These are phyloP conservation scores for Fagopyrum esculentum DNA, from an alignment of 148 eudicot species.

Conservation along the genomic window DNA sequence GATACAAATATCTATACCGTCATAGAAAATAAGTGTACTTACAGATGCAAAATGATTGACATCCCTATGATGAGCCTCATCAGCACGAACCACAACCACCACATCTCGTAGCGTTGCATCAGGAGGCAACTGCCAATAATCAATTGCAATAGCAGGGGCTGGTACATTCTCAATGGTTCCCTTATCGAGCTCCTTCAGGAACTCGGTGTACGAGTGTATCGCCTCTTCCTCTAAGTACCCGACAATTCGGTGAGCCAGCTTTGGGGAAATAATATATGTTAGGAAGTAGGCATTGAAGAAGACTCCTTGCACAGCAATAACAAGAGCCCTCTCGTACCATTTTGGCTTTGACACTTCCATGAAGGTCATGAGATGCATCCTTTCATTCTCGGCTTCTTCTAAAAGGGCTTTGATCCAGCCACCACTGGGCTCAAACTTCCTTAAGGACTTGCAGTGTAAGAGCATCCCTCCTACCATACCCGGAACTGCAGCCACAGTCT, in stretches of 20 bases:
- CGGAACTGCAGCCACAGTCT: conserved; percentile 88
- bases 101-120: conserved; percentile 69
- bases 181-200: conserved; percentile 63
- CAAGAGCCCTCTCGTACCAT: conserved; percentile 82
- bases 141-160: conserved; percentile 85
- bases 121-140: conserved; percentile 67
- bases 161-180: conserved; percentile 66
- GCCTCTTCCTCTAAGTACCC: conserved; percentile 94
- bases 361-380: conserved; percentile 98
- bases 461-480: conserved; percentile 96
- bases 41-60: conserved; percentile 94
- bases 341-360: conserved; percentile 66
- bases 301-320: conserved; percentile 71
- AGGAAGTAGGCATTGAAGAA: conserved; percentile 88
- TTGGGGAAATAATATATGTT: conserved; percentile 62
- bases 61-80: conserved; percentile 94
- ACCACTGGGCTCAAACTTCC: conserved; percentile 83
- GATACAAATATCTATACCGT: background rate
- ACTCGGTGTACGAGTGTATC: conserved; percentile 81
- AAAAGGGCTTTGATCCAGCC: conserved; percentile 87
- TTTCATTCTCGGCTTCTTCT: conserved; percentile 87
- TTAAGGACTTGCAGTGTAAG: conserved; percentile 70
- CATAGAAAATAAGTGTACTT: conserved; percentile 2
- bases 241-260: conserved; percentile 66
- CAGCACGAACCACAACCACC: conserved; percentile 78